phyloP scores from a whole-genome alignment of 495 filamentous ascomycete genomes.

The Hyaloscypha bicolor region DNA sequence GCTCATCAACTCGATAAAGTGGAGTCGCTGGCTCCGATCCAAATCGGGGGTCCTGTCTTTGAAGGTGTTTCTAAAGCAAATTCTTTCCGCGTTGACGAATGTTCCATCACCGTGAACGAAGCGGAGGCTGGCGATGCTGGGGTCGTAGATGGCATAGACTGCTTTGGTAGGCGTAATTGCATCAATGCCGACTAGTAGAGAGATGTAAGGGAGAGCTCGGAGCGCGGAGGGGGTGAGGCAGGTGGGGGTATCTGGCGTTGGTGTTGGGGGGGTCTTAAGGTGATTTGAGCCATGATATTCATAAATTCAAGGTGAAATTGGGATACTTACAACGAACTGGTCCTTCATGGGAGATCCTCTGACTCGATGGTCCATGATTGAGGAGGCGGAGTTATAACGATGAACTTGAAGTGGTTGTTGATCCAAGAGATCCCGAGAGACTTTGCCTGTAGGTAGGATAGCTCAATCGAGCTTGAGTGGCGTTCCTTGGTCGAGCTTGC shows the following conservation, averaged over 20 bases:
- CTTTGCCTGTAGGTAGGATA: background rate
- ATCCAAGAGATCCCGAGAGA: background rate
- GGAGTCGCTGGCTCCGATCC: background rate
- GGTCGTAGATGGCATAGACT: constrained; percentile 14
- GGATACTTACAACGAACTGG: background rate
- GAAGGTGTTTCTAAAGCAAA: background rate
- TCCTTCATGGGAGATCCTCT: background rate
- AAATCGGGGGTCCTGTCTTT: background rate
- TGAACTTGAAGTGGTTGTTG: background rate
- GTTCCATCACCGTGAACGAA: constrained; percentile 9
- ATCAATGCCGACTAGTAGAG: constrained; percentile 2
- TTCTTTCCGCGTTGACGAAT: background rate
- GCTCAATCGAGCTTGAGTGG: background rate
- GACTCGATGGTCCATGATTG: background rate
- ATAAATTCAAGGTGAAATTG: background rate
- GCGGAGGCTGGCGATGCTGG: background rate
- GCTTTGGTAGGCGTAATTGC: constrained; percentile 7
- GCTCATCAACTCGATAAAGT: background rate
- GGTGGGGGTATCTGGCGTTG: background rate
- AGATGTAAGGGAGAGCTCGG: constrained; percentile 5
- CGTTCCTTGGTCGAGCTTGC: background rate
- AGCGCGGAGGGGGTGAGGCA: background rate
- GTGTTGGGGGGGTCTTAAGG: background rate
- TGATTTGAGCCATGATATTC: background rate
- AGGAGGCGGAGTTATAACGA: background rate